Conservation (phyloP, 306 rosid species). For the Comarum palustre region DNA sequence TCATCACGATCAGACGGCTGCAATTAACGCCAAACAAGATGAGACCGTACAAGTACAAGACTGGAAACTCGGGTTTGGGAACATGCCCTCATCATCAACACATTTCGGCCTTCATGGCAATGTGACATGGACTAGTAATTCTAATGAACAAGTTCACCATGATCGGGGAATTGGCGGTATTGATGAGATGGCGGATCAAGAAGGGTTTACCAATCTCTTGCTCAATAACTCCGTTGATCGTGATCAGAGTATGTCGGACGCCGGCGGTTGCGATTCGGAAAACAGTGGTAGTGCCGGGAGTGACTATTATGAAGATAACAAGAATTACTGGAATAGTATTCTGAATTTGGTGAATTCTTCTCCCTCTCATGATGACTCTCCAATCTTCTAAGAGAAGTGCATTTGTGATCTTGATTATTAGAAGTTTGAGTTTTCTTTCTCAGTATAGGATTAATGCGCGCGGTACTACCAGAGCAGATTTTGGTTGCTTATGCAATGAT, state of each 20-base stretch:
- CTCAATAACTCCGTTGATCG: conserved; percentile 64
- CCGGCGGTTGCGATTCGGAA: conserved; percentile 56
- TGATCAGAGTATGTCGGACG: conserved; percentile 50
- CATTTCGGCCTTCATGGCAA: not conserved
- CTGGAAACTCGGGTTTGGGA: conserved; percentile 26
- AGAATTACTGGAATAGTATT: conserved; percentile 90
- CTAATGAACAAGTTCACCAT: conserved; percentile 6
- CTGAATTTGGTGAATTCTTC: conserved; percentile 91
- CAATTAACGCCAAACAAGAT: conserved; percentile 27
- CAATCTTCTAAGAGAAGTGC: conserved; percentile 47
- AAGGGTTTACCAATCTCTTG: conserved; percentile 84
- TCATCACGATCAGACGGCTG: not conserved
- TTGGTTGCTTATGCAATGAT: conserved; percentile 15
- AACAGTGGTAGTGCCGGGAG: conserved; percentile 30
- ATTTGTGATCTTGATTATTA: not conserved
- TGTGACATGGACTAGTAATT: not conserved
- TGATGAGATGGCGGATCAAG: conserved; percentile 36
- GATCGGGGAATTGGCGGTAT: not conserved
- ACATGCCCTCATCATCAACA: conserved; percentile 42
- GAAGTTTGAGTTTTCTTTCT: not conserved
- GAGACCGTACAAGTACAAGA: conserved; percentile 3
- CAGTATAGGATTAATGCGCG: not conserved
- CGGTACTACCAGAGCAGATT: not conserved
- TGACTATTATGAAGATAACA: conserved; percentile 72
- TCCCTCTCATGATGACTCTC: conserved; percentile 58